phyloP scores from a whole-genome alignment of 1,284 basidiomycete species.

The Irpex sp. region DNA sequence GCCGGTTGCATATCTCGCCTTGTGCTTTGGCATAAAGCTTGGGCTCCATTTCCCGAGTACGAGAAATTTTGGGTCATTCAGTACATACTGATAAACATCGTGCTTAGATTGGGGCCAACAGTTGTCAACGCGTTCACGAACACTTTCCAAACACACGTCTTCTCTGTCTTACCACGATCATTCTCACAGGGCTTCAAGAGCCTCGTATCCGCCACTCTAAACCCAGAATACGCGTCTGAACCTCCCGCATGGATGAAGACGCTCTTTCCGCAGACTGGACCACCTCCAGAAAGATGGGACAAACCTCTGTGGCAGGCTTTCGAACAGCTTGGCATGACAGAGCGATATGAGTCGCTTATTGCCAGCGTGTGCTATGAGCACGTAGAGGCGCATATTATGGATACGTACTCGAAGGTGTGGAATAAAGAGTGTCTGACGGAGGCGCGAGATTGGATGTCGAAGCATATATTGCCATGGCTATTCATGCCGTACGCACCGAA shows the following conservation, averaged over 20 bases:
- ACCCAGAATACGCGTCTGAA: constrained; percentile 22
- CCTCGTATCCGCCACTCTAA: constrained; percentile 57
- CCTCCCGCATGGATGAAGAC: constrained; percentile 22
- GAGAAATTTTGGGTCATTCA: constrained; percentile 12
- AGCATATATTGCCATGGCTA: constrained; percentile 82
- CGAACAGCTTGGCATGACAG: constrained; percentile 73
- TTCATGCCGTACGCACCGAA: constrained; percentile 71
- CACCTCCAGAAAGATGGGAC: constrained; percentile 16
- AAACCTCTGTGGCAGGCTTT: constrained; percentile 57
- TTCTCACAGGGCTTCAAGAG: constrained; percentile 64
- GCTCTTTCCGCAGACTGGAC: constrained; percentile 9
- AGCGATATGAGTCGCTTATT: constrained; percentile 82
- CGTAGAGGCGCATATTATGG: constrained; percentile 71
- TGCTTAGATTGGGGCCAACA: constrained; percentile 53
- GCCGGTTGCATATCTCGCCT: constrained; percentile 51
- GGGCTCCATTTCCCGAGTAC: constrained; percentile 59
- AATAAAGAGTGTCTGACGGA: constrained; percentile 57
- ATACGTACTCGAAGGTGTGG: constrained; percentile 70
- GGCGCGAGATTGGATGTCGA: constrained; percentile 72
- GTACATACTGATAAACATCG: constrained; percentile 9
- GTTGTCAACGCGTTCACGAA: constrained; percentile 58
- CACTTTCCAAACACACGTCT: constrained; percentile 67
- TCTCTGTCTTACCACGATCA: constrained; percentile 59
- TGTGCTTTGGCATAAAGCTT: constrained; percentile 63
- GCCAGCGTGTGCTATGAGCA: constrained; percentile 81